Conservation (phyloP, 805 yeast species). For the Candida manassasensis region DNA sequence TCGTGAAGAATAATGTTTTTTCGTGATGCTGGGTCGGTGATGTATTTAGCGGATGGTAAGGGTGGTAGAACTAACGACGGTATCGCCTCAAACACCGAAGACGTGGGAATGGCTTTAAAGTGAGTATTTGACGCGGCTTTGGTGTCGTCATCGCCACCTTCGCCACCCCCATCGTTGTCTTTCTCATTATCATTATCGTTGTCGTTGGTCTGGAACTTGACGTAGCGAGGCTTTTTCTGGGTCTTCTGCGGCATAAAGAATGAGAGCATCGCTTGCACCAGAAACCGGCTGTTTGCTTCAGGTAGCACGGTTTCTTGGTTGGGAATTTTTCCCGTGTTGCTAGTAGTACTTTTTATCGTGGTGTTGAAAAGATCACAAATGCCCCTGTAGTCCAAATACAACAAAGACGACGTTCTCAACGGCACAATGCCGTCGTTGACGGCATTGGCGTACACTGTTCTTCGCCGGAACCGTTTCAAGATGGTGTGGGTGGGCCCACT, state of each 20-base stretch:
- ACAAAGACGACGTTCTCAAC: slow-evolving; percentile 77
- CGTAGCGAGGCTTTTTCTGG: slow-evolving; percentile 10
- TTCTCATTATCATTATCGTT: slow-evolving; percentile 16
- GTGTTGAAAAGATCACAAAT: slow-evolving; percentile 19
- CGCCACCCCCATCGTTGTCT: no score
- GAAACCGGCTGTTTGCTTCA: slow-evolving; percentile 12
- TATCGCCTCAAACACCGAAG: slow-evolving; percentile 77
- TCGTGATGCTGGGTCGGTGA: slow-evolving; percentile 63
- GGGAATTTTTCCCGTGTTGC: slow-evolving; percentile 16
- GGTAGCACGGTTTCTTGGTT: slow-evolving; percentile 9
- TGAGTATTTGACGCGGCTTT: slow-evolving; percentile 13
- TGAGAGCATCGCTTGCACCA: slow-evolving; percentile 33
- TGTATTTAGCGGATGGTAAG: slow-evolving; percentile 61
- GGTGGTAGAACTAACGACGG: slow-evolving; percentile 77
- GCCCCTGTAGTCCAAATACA: slow-evolving; percentile 84
- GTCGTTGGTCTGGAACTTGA: slow-evolving; percentile 15
- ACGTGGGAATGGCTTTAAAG: slow-evolving; percentile 47
- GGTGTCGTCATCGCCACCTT: slow-evolving; percentile 12
- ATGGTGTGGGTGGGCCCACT: slow-evolving; percentile 65
- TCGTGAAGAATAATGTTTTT: slow-evolving; percentile 77
- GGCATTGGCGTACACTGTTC: slow-evolving; percentile 87
- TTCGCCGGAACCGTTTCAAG: slow-evolving; percentile 55
- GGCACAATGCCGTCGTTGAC: slow-evolving; percentile 96
- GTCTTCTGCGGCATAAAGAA: slow-evolving; percentile 42
- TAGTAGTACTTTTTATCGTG: slow-evolving; percentile 11